Base-by-base conservation (phyloP, 2,329 filamentous ascomycete genomes). In the Neopestalotiopsis sp. region DNA sequence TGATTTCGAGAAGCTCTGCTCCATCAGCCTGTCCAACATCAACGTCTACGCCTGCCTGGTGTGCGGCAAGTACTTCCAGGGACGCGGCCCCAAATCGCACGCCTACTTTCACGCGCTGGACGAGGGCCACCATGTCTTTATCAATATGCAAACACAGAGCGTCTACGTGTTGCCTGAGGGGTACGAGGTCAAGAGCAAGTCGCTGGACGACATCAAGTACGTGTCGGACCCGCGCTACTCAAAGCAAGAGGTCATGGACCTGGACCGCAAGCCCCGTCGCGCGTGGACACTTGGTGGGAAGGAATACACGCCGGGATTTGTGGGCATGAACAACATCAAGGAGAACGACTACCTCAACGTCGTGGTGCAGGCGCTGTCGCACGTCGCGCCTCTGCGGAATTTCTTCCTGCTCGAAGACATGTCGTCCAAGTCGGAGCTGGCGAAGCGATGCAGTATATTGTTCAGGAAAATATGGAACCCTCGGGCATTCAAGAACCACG, bases 241-340 rank as follows among this genome's bases (percentile, higher is more conserved):
- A 49, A 92, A 91, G 76, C 87, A 89, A 56, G 93, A 98, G 76
- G 95, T 98, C 40, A 86, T 89, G 75, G 89, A 90, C 75, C 83
- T 98, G 73, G 96, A 98, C 82, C 88, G 90, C 66, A 81, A 86
- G 73, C 83, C 85, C 66, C 86, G 86, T 76, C 86, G 84, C 20
- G 89, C 90, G 59, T 94, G 91, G 88, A 95, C 97, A 76, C 86
- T 98, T 57, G 86, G 87, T 64, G 94, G 94, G 71, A 93, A 92
- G 80, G 90, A 92, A 78, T 99, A 99, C 82, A 91, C 91, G 73
- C 96, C 96, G 24, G 95, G 96, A 5, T 99, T 95, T 79, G 94
- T 99, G 70, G 96, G 96, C 73, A 97, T 99, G 93, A 99, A 99
- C 87, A 99, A 99, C 82, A 98, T 99, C 86, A 99, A 99, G 81